These are phyloP conservation scores for Lolium multiflorum DNA, from an alignment of 176 grass and related monocot species.

Conservation along the genomic window DNA sequence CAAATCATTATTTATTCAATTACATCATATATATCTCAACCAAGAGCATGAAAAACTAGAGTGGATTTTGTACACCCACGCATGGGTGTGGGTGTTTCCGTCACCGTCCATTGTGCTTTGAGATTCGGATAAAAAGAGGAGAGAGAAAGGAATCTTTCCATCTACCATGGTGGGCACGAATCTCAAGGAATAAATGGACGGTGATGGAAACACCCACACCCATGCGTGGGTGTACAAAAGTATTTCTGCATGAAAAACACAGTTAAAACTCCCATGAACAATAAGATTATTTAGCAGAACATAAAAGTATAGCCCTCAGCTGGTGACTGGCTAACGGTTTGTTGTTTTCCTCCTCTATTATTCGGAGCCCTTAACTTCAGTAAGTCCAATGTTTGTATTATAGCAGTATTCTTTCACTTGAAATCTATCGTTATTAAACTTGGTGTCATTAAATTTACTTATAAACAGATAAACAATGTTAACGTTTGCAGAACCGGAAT, in stretches of 20 bases:
- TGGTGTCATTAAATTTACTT: not conserved
- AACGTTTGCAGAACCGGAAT: not conserved
- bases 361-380: not conserved
- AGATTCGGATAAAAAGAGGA: no score
- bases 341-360: constrained; percentile 1
- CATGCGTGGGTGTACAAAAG: no score
- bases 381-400: constrained; percentile 19
- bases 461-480: not conserved
- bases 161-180: no score
- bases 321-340: not conserved
- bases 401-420: not conserved
- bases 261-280: not conserved
- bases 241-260: no score
- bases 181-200: no score
- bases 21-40: constrained; percentile 12
- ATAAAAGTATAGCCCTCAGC: not conserved
- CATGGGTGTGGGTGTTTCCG: no score
- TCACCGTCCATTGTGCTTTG: no score
- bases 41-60: not conserved
- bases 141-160: no score
- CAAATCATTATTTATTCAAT: not conserved
- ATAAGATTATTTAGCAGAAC: constrained; percentile 26
- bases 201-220: no score
- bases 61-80: no score
- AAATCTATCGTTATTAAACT: constrained; percentile 4